These are phyloP conservation scores for Globisporangium rhizosaccharum DNA, from an alignment of 352 stramenopile genomes.

Conservation along the genomic window DNA sequence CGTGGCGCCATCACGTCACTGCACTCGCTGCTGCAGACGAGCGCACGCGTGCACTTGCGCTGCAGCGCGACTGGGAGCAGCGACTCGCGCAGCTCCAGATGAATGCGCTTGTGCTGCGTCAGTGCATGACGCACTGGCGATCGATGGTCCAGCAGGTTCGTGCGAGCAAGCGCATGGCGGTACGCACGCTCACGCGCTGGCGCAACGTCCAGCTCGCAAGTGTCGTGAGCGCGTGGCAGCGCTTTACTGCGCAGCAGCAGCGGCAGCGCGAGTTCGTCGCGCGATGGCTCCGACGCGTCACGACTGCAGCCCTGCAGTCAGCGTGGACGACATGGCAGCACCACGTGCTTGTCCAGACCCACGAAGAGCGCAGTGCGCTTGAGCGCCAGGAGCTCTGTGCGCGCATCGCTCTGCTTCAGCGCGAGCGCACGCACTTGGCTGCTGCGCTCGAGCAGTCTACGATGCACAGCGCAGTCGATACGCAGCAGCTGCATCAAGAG, in stretches of 20 bases:
- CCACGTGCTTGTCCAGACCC: neutral
- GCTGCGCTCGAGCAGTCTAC: neutral
- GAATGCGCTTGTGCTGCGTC: slow-evolving; percentile 16
- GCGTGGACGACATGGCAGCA: slow-evolving; percentile 13
- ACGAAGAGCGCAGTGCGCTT: slow-evolving; percentile 1
- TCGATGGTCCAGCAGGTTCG: slow-evolving; percentile 6
- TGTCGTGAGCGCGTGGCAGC: slow-evolving; percentile 19
- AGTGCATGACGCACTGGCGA: slow-evolving; percentile 24
- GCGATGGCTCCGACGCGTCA: slow-evolving; percentile 13
- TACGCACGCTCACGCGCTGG: slow-evolving; percentile 18
- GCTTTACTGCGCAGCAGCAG: slow-evolving; percentile 15
- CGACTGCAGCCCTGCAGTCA: neutral
- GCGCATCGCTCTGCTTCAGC: slow-evolving; percentile 2
- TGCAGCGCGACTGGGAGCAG: slow-evolving; percentile 22
- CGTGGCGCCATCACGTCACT: slow-evolving; percentile 15
- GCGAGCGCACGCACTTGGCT: slow-evolving; percentile 1
- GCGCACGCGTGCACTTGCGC: slow-evolving; percentile 11
- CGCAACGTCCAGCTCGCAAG: slow-evolving; percentile 16
- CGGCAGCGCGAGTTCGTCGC: slow-evolving; percentile 20
- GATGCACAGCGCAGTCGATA: neutral
- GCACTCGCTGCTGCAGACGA: slow-evolving; percentile 12
- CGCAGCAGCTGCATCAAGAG: neutral
- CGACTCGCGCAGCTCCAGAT: slow-evolving; percentile 19
- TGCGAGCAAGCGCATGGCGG: slow-evolving; percentile 7
- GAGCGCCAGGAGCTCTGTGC: neutral